Evolutionary conservation across 1,284 basidiomycete genomes (phyloP), one percentile per base, ranked within the genome.

Genomic region (Dichomitus squalens): DNA sequence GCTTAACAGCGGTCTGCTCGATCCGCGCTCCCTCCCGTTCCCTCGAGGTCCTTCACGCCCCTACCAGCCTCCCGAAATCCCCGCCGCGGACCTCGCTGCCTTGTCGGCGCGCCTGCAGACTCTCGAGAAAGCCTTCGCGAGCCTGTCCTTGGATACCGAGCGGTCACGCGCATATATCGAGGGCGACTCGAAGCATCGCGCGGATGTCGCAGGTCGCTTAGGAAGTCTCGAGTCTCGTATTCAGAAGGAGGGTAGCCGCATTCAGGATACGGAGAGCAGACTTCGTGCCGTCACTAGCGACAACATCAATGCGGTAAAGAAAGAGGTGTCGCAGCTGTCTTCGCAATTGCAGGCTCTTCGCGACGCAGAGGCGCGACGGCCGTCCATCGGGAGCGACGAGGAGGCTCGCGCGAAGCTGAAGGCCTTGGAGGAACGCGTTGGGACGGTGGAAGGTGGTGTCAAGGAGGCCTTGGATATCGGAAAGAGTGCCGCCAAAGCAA

Each of bases 381-480:
- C 66, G 20, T 63, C 63, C 18, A 18, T 58, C 0, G 55, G 53
- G 16, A 77, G 56, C 46, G 83, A 85, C 63, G 85, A 84, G 21
- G 86, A 87, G 61, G 82, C 86, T 1, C 74, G 82, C 11, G 74
- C 71, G 43, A 81, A 79, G 67, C 66, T 92, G 46, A 76, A 73
- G 54, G 69, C 75, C 0, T 68, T 92, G 33, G 87, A 90, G 64
- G 82, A 87, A 40, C 80, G 86, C 4, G 64, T 94, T 18, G 83
- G 79, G 0, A 70, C 72, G 35, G 78, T 92, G 7, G 90, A 93
- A 68, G 80, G 82, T n/a, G 83, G 82, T 7, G 81, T 90, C 51
- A 84, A 85, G 69, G 87, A 90, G 58, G 88, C 88, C 0, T 66
- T 92, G 35, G 88, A 92, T 47, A 59, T 84, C 2, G 81, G 83